A percentile compares a stretch with the other conserved stretches of the same genome.
Evolutionary conservation across 345 rosid species (phyloP).

Genomic region (Populus alba): DNA sequence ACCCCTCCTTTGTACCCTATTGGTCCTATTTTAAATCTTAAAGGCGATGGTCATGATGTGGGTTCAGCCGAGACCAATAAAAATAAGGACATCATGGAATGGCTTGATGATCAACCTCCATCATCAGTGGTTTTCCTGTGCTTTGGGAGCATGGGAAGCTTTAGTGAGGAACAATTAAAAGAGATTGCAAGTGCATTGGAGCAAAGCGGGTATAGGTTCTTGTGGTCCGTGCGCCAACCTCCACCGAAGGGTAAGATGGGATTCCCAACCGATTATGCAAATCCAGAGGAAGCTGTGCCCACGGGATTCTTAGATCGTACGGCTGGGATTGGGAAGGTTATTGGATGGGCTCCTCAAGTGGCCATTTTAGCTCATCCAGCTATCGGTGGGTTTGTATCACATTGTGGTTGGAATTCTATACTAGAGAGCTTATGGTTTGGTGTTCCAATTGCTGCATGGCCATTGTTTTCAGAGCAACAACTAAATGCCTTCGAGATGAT

Average conservation of each 20-base stretch:
- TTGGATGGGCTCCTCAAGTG: conserved; percentile 26
- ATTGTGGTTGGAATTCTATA: conserved; percentile 23
- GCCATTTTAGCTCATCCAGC: conserved; percentile 8
- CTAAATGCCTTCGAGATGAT: conserved; percentile 8
- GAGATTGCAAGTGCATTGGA: neutral
- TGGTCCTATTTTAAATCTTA: neutral
- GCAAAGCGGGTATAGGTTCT: neutral
- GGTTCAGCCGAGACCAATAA: neutral
- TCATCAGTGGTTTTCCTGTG: conserved; percentile 9
- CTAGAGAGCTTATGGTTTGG: conserved; percentile 21
- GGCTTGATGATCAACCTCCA: conserved; percentile 9
- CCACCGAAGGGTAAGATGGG: neutral
- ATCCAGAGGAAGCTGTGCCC: neutral
- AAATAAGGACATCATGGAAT: neutral
- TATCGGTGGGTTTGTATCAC: conserved; percentile 17
- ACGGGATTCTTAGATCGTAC: conserved; percentile 16
- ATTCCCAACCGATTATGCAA: neutral
- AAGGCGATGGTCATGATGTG: neutral
- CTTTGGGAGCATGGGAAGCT: conserved; percentile 12
- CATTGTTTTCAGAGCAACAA: conserved; percentile 16
- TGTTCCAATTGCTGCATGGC: conserved; percentile 19
- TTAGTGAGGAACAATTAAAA: neutral
- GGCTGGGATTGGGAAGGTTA: conserved; percentile 14
- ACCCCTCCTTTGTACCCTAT: conserved; percentile 5
- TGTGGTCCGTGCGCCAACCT: conserved; percentile 17